Evolutionary conservation across 2,329 filamentous ascomycete genomes (phyloP).

Genomic region (Bimuria novae-zelandiae): DNA sequence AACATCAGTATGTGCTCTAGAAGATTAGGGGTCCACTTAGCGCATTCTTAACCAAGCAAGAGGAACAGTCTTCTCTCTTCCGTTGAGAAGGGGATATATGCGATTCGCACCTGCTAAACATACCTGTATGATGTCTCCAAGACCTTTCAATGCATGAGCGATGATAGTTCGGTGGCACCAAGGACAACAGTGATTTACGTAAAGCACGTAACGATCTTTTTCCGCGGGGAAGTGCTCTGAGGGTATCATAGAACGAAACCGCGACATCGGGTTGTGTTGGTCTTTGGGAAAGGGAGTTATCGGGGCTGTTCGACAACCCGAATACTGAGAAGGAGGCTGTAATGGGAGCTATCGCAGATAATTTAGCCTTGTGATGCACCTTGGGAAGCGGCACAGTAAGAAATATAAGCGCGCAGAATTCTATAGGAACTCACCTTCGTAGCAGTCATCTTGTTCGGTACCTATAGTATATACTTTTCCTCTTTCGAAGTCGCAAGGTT

Average conservation of each 20-base stretch:
- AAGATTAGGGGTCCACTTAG: no score
- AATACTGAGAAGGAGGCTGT: background rate
- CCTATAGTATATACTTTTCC: constrained; percentile 1
- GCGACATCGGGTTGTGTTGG: constrained; percentile 58
- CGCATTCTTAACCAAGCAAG: no score
- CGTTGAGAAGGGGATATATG: no score
- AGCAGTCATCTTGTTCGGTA: constrained; percentile 13
- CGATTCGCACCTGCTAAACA: no score
- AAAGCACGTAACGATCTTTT: constrained; percentile 64
- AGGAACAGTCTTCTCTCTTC: no score
- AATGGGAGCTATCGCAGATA: background rate
- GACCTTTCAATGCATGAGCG: constrained; percentile 55
- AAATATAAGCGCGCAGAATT: no score
- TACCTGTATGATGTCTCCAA: constrained; percentile 51
- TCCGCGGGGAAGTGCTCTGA: constrained; percentile 62
- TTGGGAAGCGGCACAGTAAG: background rate
- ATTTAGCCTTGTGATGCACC: background rate
- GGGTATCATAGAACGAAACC: constrained; percentile 62
- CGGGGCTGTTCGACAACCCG: background rate
- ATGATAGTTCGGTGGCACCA: constrained; percentile 63
- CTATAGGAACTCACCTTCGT: constrained; percentile 9
- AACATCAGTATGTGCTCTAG: no score
- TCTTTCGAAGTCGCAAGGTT: background rate
- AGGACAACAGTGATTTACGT: constrained; percentile 64
- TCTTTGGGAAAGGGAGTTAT: constrained; percentile 49